Evolutionary conservation across 805 yeast species (phyloP).

Genomic region (Diddensiella santjacobensis): DNA sequence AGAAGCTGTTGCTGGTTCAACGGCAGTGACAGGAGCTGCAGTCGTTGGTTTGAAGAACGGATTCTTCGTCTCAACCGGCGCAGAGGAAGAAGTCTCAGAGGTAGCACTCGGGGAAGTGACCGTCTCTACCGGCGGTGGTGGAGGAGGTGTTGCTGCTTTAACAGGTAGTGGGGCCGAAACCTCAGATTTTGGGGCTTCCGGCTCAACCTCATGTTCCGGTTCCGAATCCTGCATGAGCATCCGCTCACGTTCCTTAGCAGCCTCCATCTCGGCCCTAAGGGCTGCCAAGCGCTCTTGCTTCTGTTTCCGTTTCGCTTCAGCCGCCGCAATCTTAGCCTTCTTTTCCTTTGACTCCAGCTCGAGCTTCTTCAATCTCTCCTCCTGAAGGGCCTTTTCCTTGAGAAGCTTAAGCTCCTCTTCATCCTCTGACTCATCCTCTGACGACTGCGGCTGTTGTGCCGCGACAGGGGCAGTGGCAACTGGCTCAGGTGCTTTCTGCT

Average conservation of each 20-base stretch:
- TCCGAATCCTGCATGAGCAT: slow-evolving; percentile 9
- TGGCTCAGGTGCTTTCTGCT: slow-evolving; percentile 10
- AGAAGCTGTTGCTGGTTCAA: slow-evolving; percentile 17
- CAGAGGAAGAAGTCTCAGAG: slow-evolving; percentile 10
- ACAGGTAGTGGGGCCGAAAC: background rate
- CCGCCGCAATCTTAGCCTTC: slow-evolving; percentile 5
- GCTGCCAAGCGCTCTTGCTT: slow-evolving; percentile 33
- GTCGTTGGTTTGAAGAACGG: slow-evolving; percentile 22
- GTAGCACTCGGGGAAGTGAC: slow-evolving; percentile 15
- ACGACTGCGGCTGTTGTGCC: slow-evolving; percentile 12
- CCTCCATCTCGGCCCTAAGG: slow-evolving; percentile 24
- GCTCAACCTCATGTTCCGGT: background rate
- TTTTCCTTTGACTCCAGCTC: slow-evolving; percentile 19
- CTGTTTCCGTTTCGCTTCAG: slow-evolving; percentile 4
- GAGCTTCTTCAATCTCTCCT: slow-evolving; percentile 24
- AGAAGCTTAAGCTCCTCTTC: slow-evolving; percentile 36
- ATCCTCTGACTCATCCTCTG: slow-evolving; percentile 27
- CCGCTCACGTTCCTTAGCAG: slow-evolving; percentile 30
- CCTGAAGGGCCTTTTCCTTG: slow-evolving; percentile 22
- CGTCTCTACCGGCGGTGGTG: slow-evolving; percentile 2
- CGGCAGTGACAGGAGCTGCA: slow-evolving; percentile 16
- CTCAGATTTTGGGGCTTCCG: background rate
- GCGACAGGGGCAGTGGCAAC: slow-evolving; percentile 11
- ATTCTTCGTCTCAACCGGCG: slow-evolving; percentile 15
- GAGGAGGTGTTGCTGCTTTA: background rate